Base-by-base conservation (phyloP, 2,329 filamentous ascomycete species). In the Metarhizium rileyi region DNA sequence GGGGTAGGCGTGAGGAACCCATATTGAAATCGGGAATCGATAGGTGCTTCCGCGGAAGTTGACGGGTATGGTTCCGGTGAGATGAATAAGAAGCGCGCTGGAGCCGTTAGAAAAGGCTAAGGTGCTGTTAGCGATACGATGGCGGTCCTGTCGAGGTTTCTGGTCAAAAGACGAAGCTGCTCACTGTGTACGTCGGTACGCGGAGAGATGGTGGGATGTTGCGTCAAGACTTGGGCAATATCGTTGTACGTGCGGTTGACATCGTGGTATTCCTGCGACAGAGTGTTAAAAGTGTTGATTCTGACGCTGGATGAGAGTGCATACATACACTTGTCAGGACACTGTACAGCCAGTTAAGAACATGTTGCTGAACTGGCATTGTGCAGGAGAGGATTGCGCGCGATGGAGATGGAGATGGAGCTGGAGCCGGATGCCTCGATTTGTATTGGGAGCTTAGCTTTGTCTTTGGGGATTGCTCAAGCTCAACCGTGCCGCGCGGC, bases 121-220 rank as follows among this genome's bases (percentile, higher is more conserved):
- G 10, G 16, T 33, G 8, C 44, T 47, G 8, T 30, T 20, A 45
- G 33, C 48, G 49, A 47, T 47, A 43, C 26, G 43, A 53, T 14
- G 35, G 18, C 25, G 47, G n/a, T n/a, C n/a, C n/a, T n/a, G n/a
- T n/a, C n/a, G n/a, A n/a, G n/a, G n/a, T n/a, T n/a, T 40, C 10
- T 14, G 25, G 35, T 4, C 44, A 46, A 42, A n/a, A 42, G 44
- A n/a, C 33, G 22, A 42, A 43, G 43, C 18, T 42, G 66, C 81
- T 60, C 77, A 95, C 90, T 97, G 69, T 97, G 94, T 47, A 97
- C 90, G 66, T 97, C 90, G 53, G 93, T 98, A 58, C 87, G 81
- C 25, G 90, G 89, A 8, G 84, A 79, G 22, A 98, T 75, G 2
- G 87, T 86, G 7, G 89, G 81, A 63, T 90, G 89, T 57, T 86